Evolutionary conservation across 768 basidiomycete species (phyloP), one percentile per base, ranked within the genome.

Genomic region (Mycena albidolilacea): DNA sequence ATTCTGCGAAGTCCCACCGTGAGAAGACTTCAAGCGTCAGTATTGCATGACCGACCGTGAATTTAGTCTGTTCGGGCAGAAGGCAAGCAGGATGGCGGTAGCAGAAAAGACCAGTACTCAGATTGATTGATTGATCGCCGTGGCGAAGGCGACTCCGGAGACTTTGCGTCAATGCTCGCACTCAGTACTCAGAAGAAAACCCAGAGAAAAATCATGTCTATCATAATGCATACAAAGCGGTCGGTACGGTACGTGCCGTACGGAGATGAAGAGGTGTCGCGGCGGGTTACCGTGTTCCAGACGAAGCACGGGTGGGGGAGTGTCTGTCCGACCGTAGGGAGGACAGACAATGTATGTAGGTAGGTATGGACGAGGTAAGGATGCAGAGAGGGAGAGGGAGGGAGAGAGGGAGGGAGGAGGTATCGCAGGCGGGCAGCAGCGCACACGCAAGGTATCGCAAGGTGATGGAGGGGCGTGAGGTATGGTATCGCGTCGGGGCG

Each of bases 131-230:
- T 23, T 23, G 23, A 23, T 23, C 23, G 23, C 23, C 23, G 23
- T 1, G 23, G 23, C 23, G 23, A 23, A 23, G 23, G 23, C 23
- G 23, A 23, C 23, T 23, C 2, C 1, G 1, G 2, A 23, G 23
- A 23, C 2, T 23, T 23, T 23, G 23, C 23, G 23, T 23, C 23
- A 23, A 23, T 23, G 2, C 23, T 23, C 2, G 23, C 23, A 23
- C 23, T 23, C 23, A 23, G 23, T 23, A 23, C 1, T 23, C 23
- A 23, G 23, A 23, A 23, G 44, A 69, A 62, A 55, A 41, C 68
- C 48, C 61, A 69, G 46, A 69, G 59, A 62, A 50, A 44, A 68
- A 3, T 70, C 69, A 70, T 70, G 62, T 70, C 69, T 70, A 69
- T 70, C 69, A 70, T 67, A 58, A 48, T 48, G 67, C 57, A 57